These are phyloP conservation scores for Hordeum vulgare DNA, from an alignment of 176 grass and related monocot species.

Conservation along the genomic window MorexV3_pseudomolecules_assembly NC_058519.1:482527965-482528464, in stretches of 20 bases:
- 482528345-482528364: not conserved
- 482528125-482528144: not conserved
- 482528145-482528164: not conserved
- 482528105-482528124: not conserved
- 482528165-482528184: not conserved
- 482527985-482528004: not conserved
- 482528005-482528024: not conserved
- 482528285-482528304: not conserved
- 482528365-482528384: not conserved
- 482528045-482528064: not conserved
- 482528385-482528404: not conserved
- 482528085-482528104: not conserved
- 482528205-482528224: not conserved
- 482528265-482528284: slow-evolving; percentile 13
- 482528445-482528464: not conserved
- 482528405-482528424: not conserved
- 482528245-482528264: not conserved
- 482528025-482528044: not conserved
- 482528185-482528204: slow-evolving; percentile 18
- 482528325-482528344: not conserved
- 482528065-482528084: not conserved
- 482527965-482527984: not conserved
- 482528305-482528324: not conserved
- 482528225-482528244: not conserved
- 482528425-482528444: not conserved